Conservation (phyloP, 2,329 filamentous ascomycete species). For the Penicillium thymicola region DNA sequence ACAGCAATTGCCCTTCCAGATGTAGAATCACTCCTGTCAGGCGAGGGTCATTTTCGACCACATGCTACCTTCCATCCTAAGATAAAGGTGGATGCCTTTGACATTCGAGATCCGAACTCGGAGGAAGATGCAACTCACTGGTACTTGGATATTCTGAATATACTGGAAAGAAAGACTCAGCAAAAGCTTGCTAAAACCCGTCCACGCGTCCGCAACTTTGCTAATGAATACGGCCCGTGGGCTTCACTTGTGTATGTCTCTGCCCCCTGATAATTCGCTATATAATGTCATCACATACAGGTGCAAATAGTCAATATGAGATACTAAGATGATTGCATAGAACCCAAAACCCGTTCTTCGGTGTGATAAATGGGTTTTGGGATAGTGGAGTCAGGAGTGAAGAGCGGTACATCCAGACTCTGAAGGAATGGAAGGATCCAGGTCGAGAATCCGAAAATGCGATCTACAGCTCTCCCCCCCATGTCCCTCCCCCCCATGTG, state of each 20-base stretch:
- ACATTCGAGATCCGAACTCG: not conserved
- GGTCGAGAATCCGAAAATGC: too few relatives aligned
- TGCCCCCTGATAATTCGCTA: too few relatives aligned
- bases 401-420: too few relatives aligned
- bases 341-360: too few relatives aligned
- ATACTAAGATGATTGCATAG: too few relatives aligned
- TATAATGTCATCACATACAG: too few relatives aligned
- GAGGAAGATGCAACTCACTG: not conserved
- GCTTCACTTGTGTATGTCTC: not conserved
- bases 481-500: too few relatives aligned
- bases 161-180: not conserved
- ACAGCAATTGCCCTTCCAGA: not conserved
- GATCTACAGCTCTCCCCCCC: too few relatives aligned
- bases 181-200: not conserved
- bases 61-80: not conserved
- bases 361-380: too few relatives aligned
- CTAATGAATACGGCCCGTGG: not conserved
- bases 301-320: too few relatives aligned
- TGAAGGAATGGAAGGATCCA: too few relatives aligned
- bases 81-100: not conserved
- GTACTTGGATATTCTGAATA: not conserved
- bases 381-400: too few relatives aligned
- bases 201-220: not conserved
- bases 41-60: not conserved
- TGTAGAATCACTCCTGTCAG: not conserved